Base-by-base conservation (phyloP, 2,329 filamentous ascomycete genomes). In the Colletotrichum lentis region DNA sequence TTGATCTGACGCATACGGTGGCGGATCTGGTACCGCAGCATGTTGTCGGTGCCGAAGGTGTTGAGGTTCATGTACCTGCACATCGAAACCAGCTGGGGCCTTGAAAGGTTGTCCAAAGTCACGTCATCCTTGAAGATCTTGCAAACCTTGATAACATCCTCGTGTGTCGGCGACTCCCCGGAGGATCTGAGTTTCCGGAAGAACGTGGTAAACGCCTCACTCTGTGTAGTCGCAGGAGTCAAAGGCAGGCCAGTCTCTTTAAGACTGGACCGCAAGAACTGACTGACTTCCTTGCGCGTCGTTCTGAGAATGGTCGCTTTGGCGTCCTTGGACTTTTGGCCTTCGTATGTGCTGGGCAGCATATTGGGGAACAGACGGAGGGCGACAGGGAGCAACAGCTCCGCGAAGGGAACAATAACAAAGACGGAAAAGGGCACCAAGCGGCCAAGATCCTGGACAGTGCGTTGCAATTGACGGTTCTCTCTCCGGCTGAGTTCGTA, bases 1-100 rank as follows among this genome's bases (percentile, higher is more conserved):
- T 99, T 99, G 85, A 98, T 98, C 81, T 99, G 96, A 74, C 95
- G 90, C 96, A 99, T 99, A 71, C 95, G 92, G 81, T 98, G 94
- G 67, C 96, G 93, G 75, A 99, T 89, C 78, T 97, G 94, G 82
- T 99, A 99, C 63, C 96, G 92, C 59, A 99, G 90, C 91, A 99
- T 97, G 79, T 94, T 93, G 80, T 99, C 96, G 24, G 96, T 98
- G 72, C 96, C 96, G 75, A 98, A 97, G 0, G 94, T 95, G 82
- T 95, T 96, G 64, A 99, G 87, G 81, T 96, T 97, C 90, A 99
- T 94, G 84, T 99, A 99, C 70, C 93, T 91, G 85, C 96, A 98
- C 87, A 98, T 99, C 64, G 92, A 97, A 37, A 99, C 95, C 59
- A 99, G 85, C 81, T 99, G 96, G 18, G 96, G 96, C 71, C 96